These are phyloP conservation scores for Stropharia rugosoannulata DNA, from an alignment of 768 basidiomycete genomes.

Conservation along the genomic window DNA sequence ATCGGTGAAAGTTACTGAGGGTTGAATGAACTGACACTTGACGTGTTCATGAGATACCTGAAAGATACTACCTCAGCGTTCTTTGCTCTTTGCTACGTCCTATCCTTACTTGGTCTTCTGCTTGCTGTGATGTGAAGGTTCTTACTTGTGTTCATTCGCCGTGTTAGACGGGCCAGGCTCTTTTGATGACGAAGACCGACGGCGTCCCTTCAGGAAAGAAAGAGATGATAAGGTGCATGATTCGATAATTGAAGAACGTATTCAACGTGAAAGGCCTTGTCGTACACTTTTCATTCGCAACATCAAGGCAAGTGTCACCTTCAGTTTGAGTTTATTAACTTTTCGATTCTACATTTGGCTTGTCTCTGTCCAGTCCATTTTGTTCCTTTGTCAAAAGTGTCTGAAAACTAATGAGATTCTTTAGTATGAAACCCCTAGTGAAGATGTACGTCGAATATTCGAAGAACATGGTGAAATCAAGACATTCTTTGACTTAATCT, in stretches of 20 bases:
- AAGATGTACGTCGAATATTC: conserved; percentile 81
- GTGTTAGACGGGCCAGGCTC: conserved; percentile 65
- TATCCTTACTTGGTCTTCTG: conserved; percentile 40
- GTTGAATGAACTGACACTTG: conserved; percentile 20
- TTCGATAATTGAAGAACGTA: conserved; percentile 91
- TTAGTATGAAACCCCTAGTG: conserved; percentile 88
- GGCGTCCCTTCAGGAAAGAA: conserved; percentile 64
- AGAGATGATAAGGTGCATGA: conserved; percentile 89
- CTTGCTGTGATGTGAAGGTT: conserved; percentile 36
- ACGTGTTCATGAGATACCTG: conserved; percentile 28
- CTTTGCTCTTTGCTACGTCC: conserved; percentile 44
- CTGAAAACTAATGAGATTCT: conserved; percentile 17
- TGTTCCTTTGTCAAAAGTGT: conserved; percentile 5
- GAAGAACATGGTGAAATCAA: conserved; percentile 95
- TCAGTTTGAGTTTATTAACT: conserved; percentile 18
- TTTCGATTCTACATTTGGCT: conserved; percentile 3
- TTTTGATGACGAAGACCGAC: conserved; percentile 54
- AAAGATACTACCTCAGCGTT: conserved; percentile 35
- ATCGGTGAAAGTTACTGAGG: conserved; percentile 25
- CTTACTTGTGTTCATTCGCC: conserved; percentile 48
- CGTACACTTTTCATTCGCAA: conserved; percentile 97
- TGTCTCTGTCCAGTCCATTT: conserved; percentile 2
- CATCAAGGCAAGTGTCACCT: conserved; percentile 79
- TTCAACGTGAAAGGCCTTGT: conserved; percentile 92
- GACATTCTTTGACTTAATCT: conserved; percentile 94